Base-by-base conservation (phyloP, 495 filamentous ascomycete species). In the Penicillium crystallinum region DNA sequence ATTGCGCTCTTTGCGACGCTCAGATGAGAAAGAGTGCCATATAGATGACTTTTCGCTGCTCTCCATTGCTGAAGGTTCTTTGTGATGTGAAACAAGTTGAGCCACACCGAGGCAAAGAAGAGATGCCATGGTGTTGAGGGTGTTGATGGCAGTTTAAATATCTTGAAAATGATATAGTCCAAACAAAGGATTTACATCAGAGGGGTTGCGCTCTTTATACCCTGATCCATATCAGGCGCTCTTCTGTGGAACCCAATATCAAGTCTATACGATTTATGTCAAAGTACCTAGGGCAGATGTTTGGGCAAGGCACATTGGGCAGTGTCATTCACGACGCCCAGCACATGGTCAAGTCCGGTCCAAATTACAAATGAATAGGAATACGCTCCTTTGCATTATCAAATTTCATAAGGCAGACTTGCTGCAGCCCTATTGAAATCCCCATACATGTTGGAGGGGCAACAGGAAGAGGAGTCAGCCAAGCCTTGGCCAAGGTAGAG, bases 241-340 rank as follows among this genome's bases (percentile, higher is more conserved):
- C 15, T 14, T 9, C 17, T 29, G 34, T 48, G 46, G n/a, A 38
- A 38, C 46, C 7, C n/a, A 29, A 14, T 11, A 30, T 23, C 25
- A 48, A 47, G 44, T 25, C 7, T 29, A 23, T n/a, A 29, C 11
- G 8, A 2, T 0, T 6, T 36, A 48, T n/a, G n/a, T n/a, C n/a
- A n/a, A n/a, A 7, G 7, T 27, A 27, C 23, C 7, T 27, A 27
- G 45, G 45, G 22, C 22, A 48, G 33, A 23, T 12, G 5, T 10
- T 46, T 3, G 31, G 19, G 9, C 34, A 38, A 48, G 46, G 22
- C 46, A 48, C 17, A 48, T 48, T 48, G 18, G 43, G 30, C 43
- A 34, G 27, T 42, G 14, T 22, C 25, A 31, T 12, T 1, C 2
- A 31, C 15, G 2, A 21, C 10, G 1, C 40, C 40, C 2, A 6